Evolutionary conservation across 495 filamentous ascomycete genomes (phyloP).

Genomic region (Xylaria palmicola): DNA sequence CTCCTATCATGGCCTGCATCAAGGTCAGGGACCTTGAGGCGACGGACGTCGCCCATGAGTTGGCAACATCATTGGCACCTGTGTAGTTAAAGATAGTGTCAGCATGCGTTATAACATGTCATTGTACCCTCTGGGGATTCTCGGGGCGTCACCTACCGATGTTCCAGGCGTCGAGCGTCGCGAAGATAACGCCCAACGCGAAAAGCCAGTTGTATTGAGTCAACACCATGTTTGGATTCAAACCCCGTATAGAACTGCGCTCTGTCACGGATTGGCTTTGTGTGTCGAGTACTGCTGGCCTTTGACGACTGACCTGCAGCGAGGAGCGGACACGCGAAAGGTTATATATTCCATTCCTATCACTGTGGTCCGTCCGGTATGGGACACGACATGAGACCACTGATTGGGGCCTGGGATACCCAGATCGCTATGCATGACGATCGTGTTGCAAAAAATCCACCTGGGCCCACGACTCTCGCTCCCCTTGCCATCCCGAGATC

Average conservation of each 20-base stretch:
- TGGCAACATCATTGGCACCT: conserved; percentile 72
- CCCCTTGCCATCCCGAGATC: background rate
- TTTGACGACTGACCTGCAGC: background rate
- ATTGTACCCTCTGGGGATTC: conserved; percentile 13
- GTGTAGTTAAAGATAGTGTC: background rate
- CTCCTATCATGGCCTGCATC: conserved; percentile 66
- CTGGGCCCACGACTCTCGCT: background rate
- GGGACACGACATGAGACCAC: background rate
- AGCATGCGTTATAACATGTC: background rate
- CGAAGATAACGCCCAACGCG: conserved; percentile 74
- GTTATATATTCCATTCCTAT: background rate
- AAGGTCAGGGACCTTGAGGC: conserved; percentile 67
- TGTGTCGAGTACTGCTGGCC: background rate
- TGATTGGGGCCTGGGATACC: background rate
- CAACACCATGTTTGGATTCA: conserved; percentile 34
- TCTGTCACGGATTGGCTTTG: background rate
- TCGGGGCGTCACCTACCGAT: conserved; percentile 43
- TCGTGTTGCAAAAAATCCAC: background rate
- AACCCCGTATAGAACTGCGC: background rate
- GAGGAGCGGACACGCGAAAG: background rate
- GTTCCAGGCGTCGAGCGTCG: conserved; percentile 71
- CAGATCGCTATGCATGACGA: background rate
- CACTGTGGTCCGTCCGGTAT: background rate
- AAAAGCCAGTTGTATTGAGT: conserved; percentile 69
- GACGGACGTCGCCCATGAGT: conserved; percentile 70